Percentiles rank a stretch among this genome's conserved stretches.
phyloP scores from a whole-genome alignment of 164 flowering plant genomes.

The Platanus orientalis region DNA sequence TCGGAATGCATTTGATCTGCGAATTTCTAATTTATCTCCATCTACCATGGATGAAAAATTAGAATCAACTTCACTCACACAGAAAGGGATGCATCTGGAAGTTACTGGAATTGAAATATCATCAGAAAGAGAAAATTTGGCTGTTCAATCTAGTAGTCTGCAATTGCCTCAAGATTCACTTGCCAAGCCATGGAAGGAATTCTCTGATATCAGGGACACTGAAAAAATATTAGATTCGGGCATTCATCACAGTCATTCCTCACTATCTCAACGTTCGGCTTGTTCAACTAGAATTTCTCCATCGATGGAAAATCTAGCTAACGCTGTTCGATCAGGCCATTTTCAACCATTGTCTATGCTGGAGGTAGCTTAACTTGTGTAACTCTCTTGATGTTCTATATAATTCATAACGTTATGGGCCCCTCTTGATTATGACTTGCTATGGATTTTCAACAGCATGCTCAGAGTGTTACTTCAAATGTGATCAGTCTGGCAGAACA shows the following conservation, averaged over 20 bases:
- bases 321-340: constrained; percentile 62
- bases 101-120: constrained; percentile 26
- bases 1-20: constrained; percentile 67
- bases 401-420: neutral
- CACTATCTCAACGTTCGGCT: constrained; percentile 57
- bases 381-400: neutral
- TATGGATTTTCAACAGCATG: constrained; percentile 35
- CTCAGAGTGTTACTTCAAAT: constrained; percentile 38
- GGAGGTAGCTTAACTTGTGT: constrained; percentile 44
- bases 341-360: constrained; percentile 82
- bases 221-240: constrained; percentile 41
- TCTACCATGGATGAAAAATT: constrained; percentile 29
- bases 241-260: constrained; percentile 77
- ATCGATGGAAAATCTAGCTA: constrained; percentile 41
- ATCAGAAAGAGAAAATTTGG: constrained; percentile 27
- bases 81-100: constrained; percentile 21
- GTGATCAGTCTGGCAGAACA: constrained; percentile 60
- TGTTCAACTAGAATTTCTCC: constrained; percentile 45
- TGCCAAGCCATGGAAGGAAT: constrained; percentile 27
- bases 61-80: constrained; percentile 28
- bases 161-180: constrained; percentile 13
- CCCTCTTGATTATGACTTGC: constrained; percentile 8
- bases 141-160: constrained; percentile 19
- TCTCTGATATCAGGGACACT: constrained; percentile 18
- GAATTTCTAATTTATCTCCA: constrained; percentile 38